phyloP scores from a whole-genome alignment of 2,329 filamentous ascomycete genomes.

The Colletotrichum endophyticum region DNA sequence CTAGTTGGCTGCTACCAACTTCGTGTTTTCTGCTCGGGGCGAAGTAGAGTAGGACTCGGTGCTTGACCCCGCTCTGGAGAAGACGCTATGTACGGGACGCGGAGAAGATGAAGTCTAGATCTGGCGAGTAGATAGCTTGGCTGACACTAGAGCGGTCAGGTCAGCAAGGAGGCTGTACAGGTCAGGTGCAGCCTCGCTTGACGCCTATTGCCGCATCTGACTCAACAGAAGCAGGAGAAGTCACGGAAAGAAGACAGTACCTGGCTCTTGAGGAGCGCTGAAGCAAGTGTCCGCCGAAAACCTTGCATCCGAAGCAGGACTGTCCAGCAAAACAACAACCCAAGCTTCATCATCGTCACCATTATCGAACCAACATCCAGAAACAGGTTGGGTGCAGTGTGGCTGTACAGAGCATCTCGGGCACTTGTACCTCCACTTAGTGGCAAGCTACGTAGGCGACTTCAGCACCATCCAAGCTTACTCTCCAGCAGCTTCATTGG shows the following conservation, averaged over 20 bases:
- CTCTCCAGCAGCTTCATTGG: neutral
- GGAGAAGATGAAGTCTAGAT: neutral
- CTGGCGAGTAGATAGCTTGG: neutral
- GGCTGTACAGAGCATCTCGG: neutral
- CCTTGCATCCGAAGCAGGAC: neutral
- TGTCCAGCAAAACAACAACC: neutral
- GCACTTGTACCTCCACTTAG: neutral
- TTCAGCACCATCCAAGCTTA: neutral
- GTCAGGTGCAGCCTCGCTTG: conserved; percentile 14
- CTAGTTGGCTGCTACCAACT: neutral
- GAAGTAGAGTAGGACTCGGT: neutral
- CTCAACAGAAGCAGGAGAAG: neutral
- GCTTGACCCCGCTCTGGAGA: neutral
- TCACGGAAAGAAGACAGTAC: neutral
- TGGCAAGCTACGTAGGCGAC: neutral
- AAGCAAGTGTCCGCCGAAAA: neutral
- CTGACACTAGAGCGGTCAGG: neutral
- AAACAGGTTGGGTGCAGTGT: neutral
- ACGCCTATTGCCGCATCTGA: neutral
- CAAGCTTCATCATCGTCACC: neutral
- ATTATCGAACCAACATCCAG: neutral
- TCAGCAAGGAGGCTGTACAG: conserved; percentile 13
- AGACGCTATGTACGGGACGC: neutral
- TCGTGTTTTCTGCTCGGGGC: neutral
- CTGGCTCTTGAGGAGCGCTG: neutral